Conservation (phyloP, 2,329 filamentous ascomycete genomes). For the Pseudopithomyces maydicus region DNA sequence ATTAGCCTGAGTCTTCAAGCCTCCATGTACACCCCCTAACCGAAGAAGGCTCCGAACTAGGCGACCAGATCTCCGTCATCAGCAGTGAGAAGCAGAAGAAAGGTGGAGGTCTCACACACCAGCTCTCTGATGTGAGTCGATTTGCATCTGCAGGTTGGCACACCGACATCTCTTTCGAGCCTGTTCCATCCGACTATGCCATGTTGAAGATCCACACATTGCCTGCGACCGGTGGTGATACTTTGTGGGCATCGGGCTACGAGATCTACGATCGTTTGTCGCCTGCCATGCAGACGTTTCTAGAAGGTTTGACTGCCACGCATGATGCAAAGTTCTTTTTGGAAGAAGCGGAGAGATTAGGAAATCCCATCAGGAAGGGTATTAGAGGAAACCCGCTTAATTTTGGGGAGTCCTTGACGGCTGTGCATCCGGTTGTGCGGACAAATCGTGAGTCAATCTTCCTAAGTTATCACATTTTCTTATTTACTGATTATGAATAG, state of each 20-base stretch:
- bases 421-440: constrained; percentile 63
- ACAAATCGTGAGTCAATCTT: constrained; percentile 55
- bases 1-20: constrained; percentile 29
- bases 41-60: constrained; percentile 49
- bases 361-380: constrained; percentile 33
- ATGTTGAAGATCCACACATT: constrained; percentile 42
- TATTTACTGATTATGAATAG: constrained; percentile 8
- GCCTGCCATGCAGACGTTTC: constrained; percentile 53
- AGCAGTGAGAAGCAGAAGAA: constrained; percentile 42
- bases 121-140: constrained; percentile 48
- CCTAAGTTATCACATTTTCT: background rate
- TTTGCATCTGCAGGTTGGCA: constrained; percentile 60
- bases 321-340: constrained; percentile 45
- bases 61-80: constrained; percentile 48
- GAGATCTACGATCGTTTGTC: constrained; percentile 59
- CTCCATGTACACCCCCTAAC: constrained; percentile 49
- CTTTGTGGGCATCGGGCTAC: constrained; percentile 46
- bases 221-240: constrained; percentile 41
- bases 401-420: constrained; percentile 55
- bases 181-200: constrained; percentile 48
- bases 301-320: constrained; percentile 54
- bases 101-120: constrained; percentile 41
- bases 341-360: constrained; percentile 30
- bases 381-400: constrained; percentile 59
- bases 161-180: constrained; percentile 49